These are phyloP conservation scores for Annulohypoxylon maeteangense DNA, from an alignment of 495 filamentous ascomycete genomes.

Conservation along the genomic window DNA sequence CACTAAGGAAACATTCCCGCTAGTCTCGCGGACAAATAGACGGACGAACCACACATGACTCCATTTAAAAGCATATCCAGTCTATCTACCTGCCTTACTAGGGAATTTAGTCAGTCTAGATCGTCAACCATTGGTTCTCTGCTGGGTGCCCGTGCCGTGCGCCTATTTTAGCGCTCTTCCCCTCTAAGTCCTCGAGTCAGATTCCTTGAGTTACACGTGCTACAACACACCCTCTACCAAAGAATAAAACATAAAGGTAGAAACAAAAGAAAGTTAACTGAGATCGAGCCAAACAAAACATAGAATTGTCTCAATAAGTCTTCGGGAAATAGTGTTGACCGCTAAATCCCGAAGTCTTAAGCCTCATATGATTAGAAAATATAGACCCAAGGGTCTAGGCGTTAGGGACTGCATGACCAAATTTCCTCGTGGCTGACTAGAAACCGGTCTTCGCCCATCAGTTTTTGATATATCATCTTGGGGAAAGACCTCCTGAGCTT, in stretches of 20 bases:
- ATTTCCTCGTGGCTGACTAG: not conserved
- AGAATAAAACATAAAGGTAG: not conserved
- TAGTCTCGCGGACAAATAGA: constrained; percentile 24
- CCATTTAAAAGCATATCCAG: constrained; percentile 1
- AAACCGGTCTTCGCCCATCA: not conserved
- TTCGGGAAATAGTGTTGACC: constrained; percentile 4
- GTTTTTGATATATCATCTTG: not conserved
- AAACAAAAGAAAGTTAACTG: not conserved
- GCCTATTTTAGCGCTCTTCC: constrained; percentile 16
- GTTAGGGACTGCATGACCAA: constrained; percentile 2
- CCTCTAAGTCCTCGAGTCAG: constrained; percentile 9
- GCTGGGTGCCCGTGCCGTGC: not conserved
- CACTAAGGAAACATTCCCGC: constrained; percentile 18
- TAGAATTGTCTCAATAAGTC: not conserved
- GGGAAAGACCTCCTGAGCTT: not conserved
- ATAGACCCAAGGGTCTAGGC: not conserved
- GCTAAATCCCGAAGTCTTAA: constrained; percentile 1
- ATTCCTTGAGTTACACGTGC: constrained; percentile 26
- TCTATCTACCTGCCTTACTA: constrained; percentile 27
- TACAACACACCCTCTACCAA: constrained; percentile 14
- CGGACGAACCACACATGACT: constrained; percentile 19
- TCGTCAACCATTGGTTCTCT: constrained; percentile 1
- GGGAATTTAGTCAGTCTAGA: constrained; percentile 1
- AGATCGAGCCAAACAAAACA: not conserved
- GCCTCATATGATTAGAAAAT: constrained; percentile 9